Evolutionary conservation across 257 asterid species (phyloP), one percentile per base, ranked within the genome.

Genomic region (Nyctanthes arbortristis): DNA sequence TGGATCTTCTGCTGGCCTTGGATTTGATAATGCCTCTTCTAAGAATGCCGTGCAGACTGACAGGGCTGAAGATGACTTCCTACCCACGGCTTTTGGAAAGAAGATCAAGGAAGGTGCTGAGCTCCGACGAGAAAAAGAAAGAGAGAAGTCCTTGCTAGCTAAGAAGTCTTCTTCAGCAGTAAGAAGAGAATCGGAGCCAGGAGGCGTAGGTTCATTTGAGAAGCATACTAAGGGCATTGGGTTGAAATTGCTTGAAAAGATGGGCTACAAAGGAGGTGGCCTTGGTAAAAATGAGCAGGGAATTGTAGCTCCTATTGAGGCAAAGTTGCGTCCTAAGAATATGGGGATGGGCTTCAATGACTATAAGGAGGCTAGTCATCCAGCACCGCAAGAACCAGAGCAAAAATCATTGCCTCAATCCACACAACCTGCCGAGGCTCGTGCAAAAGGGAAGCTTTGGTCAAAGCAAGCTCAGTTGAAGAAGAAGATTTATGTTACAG

Each of bases 251-350:
- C 86, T 93, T 40, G 92, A 78, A 80, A 89, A 83, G 85, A 93
- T 90, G 97, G 98, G 98, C 18, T 90, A 90, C 67, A 84, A 69
- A 77, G 98, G 97, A 73, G 98, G 97, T 25, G 97, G 97, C 31
- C 92, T 93, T 72, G 98, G 98, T 64, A 93, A 83, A 80, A 84
- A 91, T 63, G 65, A 74, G 61, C 98, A 90, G 84, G 98, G 98
- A 25, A 91, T 88, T 57, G 28, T 81, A 28, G 91, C 92, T 72
- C 98, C 97, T 2, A 75, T 90, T 28, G 96, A 89, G 79, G 90
- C 86, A 4, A 89, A 83, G 83, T 35, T 89, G 68, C 92, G 94
- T 28, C 98, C 98, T 6, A 89, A 93, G 82, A 86, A 83, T 34
- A 83, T 79, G 97, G 99, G 99, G 29, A 82, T 93, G 94, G 99